Evolutionary conservation across 2,329 filamentous ascomycete genomes (phyloP), one percentile per base, ranked within the genome.

Genomic region (Cercospora canescens): DNA sequence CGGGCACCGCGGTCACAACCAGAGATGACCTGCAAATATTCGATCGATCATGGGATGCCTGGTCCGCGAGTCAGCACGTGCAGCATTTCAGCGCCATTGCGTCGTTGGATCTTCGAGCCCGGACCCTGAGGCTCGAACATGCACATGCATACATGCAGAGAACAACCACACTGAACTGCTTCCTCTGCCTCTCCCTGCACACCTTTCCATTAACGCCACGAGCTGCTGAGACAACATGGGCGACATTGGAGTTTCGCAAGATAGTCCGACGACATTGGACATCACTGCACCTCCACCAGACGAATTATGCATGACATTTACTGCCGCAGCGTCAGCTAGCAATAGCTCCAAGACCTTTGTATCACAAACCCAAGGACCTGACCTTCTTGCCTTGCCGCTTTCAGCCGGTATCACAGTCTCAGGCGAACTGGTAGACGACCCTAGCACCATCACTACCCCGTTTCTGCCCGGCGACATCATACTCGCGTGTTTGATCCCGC

Each of bases 281-380:
- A 56, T 63, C 12, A 66, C 60, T 4, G 55, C 35, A 16, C 35
- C 60, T 7, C 64, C 64, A 14, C 60, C 56, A 12, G 64, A 66
- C 32, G 64, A 66, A 50, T 57, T 66, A 37, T 62, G 56, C 34
- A 66, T 66, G 55, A 52, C 61, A 28, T 66, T 66, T 11, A 63
- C 64, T 8, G 37, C 60, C 8, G 64, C 64, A 28, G 60, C 64
- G 16, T 63, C 64, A 24, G 64, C 55, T 14, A 63, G 54, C 26
- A 66, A 66, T 50, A 48, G 39, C 8, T 59, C 64, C 24, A 32
- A 54, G 28, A 63, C 26, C 55, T 66, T 66, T 21, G 45, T 66
- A 35, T 18, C 55, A 35, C 55, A 55, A 11, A 63, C 60, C 11
- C 60, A 63, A 63, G 64, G 60, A 24, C 60, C 60, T 1, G 56